Percentiles rank a stretch among this genome's conserved stretches.
phyloP scores from a whole-genome alignment of 2,329 filamentous ascomycete genomes.

The Colletotrichum sp. region DNA sequence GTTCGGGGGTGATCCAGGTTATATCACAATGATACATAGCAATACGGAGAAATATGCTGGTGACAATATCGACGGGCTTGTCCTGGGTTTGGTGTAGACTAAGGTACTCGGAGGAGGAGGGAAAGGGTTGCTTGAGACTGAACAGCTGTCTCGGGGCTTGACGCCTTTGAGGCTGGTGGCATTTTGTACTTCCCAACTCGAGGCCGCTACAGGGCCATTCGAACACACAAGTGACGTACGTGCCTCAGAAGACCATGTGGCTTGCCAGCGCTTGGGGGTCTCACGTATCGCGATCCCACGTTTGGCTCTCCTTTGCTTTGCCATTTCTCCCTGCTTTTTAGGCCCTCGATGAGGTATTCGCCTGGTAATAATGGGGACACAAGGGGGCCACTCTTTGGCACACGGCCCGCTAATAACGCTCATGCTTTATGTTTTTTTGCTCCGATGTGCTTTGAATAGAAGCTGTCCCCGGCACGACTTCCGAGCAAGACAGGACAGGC shows the following conservation, averaged over 20 bases:
- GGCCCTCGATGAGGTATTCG: neutral
- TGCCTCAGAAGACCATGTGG: slow-evolving; percentile 10
- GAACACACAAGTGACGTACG: slow-evolving; percentile 18
- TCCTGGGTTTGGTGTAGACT: neutral
- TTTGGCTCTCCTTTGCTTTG: neutral
- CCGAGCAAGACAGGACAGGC: neutral
- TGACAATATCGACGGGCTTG: neutral
- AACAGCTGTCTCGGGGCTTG: neutral
- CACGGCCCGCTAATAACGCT: neutral
- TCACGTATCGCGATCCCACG: slow-evolving; percentile 13
- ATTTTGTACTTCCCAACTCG: slow-evolving; percentile 11
- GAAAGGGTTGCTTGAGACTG: neutral
- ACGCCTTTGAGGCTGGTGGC: slow-evolving; percentile 24
- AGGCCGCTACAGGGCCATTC: neutral
- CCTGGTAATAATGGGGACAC: neutral
- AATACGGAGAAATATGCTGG: neutral
- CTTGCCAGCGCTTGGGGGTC: neutral
- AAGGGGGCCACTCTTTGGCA: neutral
- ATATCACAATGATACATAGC: slow-evolving; percentile 21
- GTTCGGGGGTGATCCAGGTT: slow-evolving; percentile 14
- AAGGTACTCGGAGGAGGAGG: neutral
- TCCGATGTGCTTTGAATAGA: slow-evolving; percentile 8
- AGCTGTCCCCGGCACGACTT: neutral
- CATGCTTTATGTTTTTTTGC: neutral
- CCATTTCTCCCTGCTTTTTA: neutral